Conservation (phyloP, 1,284 basidiomycete species). For the Phlebopus sp. region DNA sequence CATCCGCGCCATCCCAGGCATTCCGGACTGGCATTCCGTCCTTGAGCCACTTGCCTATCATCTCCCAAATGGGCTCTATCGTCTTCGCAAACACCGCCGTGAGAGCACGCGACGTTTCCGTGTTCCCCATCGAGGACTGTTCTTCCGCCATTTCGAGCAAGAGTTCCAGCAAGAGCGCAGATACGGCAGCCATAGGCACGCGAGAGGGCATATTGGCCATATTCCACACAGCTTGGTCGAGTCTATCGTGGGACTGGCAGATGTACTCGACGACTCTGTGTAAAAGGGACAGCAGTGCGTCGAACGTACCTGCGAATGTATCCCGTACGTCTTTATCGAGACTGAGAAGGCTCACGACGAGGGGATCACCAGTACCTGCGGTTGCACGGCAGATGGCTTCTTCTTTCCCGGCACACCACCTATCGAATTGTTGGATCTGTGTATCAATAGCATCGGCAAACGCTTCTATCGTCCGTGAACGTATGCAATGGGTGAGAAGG, state of each 20-base stretch:
- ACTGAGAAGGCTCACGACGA: conserved; percentile 66
- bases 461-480: conserved; percentile 70
- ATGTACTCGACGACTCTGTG: conserved; percentile 27
- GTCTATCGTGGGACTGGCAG: conserved; percentile 29
- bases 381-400: conserved; percentile 58
- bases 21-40: conserved; percentile 66
- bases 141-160: conserved; percentile 55
- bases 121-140: conserved; percentile 55
- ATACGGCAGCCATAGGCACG: conserved; percentile 47
- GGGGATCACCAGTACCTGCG: conserved; percentile 39
- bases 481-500: conserved; percentile 21
- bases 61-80: conserved; percentile 70
- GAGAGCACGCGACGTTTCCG: conserved; percentile 50
- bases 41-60: conserved; percentile 71
- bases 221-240: conserved; percentile 39
- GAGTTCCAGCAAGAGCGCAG: conserved; percentile 59
- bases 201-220: conserved; percentile 40
- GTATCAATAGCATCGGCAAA: conserved; percentile 72
- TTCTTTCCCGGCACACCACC: conserved; percentile 72
- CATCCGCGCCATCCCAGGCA: conserved; percentile 30
- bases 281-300: conserved; percentile 49
- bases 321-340: conserved; percentile 59
- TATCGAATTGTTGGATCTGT: conserved; percentile 56
- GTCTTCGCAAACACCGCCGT: conserved; percentile 60
- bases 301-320: conserved; percentile 55